Conservation (phyloP, 148 eudicot species). For the Heliosperma pusillum region DNA sequence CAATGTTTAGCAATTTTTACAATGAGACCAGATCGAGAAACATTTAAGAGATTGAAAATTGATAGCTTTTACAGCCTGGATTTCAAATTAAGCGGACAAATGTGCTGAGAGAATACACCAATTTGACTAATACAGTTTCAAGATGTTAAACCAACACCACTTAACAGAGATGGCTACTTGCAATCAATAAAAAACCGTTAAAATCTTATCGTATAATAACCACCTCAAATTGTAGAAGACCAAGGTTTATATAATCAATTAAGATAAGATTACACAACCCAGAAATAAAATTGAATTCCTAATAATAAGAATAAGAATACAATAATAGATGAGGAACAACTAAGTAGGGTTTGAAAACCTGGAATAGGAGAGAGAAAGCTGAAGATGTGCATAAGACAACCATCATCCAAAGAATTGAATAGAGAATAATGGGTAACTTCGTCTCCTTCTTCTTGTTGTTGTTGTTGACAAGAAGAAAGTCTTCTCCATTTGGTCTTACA, state of each 20-base stretch:
- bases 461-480: conserved; percentile 20
- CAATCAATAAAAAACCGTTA: background rate
- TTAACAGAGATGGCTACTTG: background rate
- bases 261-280: conserved; percentile 12
- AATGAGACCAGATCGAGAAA: too few species aligned
- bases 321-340: too few species aligned
- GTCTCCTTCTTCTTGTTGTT: too few species aligned
- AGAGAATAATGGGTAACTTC: conserved; percentile 18
- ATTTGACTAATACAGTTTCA: background rate
- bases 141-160: background rate
- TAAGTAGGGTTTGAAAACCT: conserved; percentile 39
- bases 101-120: background rate
- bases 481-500: conserved; percentile 41
- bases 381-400: conserved; percentile 94
- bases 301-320: background rate
- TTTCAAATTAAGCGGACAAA: too few species aligned
- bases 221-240: background rate
- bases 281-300: background rate
- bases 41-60: too few species aligned
- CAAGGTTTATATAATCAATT: background rate
- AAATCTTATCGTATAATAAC: too few species aligned
- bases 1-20: background rate
- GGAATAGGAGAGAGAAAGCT: conserved; percentile 93
- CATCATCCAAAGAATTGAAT: conserved; percentile 77
- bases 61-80: too few species aligned